These are phyloP conservation scores for Wickerhamomyces sp. DNA, from an alignment of 1,139 yeast species.

Conservation along the genomic window DNA sequence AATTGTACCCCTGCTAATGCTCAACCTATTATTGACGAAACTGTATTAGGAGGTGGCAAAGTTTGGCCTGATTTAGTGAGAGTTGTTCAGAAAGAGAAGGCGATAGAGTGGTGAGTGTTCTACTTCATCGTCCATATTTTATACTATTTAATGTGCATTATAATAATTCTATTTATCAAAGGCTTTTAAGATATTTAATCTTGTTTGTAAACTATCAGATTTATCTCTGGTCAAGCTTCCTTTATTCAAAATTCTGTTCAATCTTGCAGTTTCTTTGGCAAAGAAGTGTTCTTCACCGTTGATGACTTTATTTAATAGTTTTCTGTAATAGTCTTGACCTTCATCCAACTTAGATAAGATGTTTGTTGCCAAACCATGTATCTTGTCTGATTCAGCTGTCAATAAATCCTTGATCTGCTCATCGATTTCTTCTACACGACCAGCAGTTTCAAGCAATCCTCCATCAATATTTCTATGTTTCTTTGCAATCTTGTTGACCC, in stretches of 20 bases:
- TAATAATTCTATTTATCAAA: conserved; percentile 21
- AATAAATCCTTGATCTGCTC: conserved; percentile 28
- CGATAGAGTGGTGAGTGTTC: conserved; percentile 47
- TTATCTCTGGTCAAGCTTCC: conserved; percentile 32
- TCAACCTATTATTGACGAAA: conserved; percentile 67
- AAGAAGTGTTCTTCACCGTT: conserved; percentile 47
- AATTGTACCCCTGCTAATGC: conserved; percentile 77
- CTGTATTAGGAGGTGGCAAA: conserved; percentile 59
- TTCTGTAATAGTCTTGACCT: conserved; percentile 39
- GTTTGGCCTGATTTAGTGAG: conserved; percentile 74
- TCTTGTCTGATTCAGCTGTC: conserved; percentile 23
- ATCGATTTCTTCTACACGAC: conserved; percentile 45
- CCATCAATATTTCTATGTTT: conserved; percentile 55
- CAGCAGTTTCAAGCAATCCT: conserved; percentile 46
- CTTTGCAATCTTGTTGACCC: conserved; percentile 48
- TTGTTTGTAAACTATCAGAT: conserved; percentile 35
- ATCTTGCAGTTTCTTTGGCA: conserved; percentile 46
- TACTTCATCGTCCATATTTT: neutral
- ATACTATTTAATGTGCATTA: neutral
- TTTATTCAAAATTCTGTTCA: conserved; percentile 40
- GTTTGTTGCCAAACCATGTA: conserved; percentile 25
- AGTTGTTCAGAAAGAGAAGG: conserved; percentile 49
- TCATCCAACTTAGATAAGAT: conserved; percentile 24
- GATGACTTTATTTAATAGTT: conserved; percentile 44
- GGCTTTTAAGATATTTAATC: conserved; percentile 28